These are phyloP conservation scores for Hymenoscyphus fraxineus DNA, from an alignment of 2,329 filamentous ascomycete genomes.

Conservation along the genomic window DNA sequence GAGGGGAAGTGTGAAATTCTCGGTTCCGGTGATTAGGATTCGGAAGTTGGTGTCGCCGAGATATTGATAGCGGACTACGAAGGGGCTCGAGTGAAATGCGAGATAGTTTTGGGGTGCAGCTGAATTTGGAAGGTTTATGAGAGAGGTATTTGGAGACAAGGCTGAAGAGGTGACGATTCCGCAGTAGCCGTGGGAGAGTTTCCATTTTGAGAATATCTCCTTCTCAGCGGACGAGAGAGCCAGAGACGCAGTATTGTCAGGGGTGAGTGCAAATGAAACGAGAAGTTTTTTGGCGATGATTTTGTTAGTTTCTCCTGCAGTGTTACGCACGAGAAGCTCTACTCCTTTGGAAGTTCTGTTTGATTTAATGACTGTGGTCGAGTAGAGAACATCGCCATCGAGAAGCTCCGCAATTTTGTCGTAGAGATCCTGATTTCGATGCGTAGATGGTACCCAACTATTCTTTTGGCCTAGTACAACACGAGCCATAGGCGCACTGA, in stretches of 20 bases:
- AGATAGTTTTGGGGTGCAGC: slow-evolving; percentile 11
- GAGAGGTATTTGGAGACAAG: neutral
- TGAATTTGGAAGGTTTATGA: slow-evolving; percentile 2
- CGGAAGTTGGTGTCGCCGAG: slow-evolving; percentile 13
- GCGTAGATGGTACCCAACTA: slow-evolving; percentile 12
- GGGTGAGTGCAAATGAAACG: slow-evolving; percentile 13
- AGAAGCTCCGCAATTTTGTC: slow-evolving; percentile 11
- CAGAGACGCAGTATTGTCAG: slow-evolving; percentile 9
- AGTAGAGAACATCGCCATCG: slow-evolving; percentile 12
- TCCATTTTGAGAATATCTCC: slow-evolving; percentile 16
- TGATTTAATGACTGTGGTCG: slow-evolving; percentile 13
- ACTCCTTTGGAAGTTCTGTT: slow-evolving; percentile 13
- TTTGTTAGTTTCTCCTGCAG: slow-evolving; percentile 5
- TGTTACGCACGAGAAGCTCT: slow-evolving; percentile 9
- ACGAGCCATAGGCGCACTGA: slow-evolving; percentile 12
- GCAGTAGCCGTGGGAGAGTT: slow-evolving; percentile 39
- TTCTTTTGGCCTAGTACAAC: slow-evolving; percentile 8
- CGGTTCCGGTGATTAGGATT: slow-evolving; percentile 8
- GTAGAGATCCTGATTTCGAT: slow-evolving; percentile 16
- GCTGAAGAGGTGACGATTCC: slow-evolving; percentile 1
- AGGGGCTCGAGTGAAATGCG: slow-evolving; percentile 4
- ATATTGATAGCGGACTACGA: slow-evolving; percentile 10
- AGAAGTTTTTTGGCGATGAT: slow-evolving; percentile 17
- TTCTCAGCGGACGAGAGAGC: slow-evolving; percentile 10
- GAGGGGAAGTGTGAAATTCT: slow-evolving; percentile 3